phyloP scores from a whole-genome alignment of 2,329 filamentous ascomycete species.

The Elsinoe batatas region DNA sequence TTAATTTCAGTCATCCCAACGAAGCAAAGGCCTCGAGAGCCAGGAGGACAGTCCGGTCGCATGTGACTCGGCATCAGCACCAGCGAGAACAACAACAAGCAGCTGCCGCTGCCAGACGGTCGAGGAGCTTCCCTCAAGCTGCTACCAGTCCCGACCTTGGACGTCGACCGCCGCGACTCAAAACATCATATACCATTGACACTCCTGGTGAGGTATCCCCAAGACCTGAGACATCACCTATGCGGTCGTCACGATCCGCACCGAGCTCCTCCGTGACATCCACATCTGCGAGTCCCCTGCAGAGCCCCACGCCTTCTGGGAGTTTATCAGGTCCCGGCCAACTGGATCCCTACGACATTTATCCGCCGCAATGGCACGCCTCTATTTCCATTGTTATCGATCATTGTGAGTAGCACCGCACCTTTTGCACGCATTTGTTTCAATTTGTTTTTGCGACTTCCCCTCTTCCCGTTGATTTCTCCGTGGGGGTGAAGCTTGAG shows the following conservation, averaged over 20 bases:
- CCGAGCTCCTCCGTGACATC: conserved; percentile 19
- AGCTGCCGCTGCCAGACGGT: conserved; percentile 18
- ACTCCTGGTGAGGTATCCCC: conserved; percentile 13
- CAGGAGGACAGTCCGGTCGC: conserved; percentile 27
- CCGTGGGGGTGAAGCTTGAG: conserved; percentile 3
- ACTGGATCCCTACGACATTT: conserved; percentile 25
- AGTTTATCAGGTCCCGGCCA: conserved; percentile 6
- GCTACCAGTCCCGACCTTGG: background rate
- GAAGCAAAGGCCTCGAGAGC: conserved; percentile 25
- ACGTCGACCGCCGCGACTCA: conserved; percentile 14
- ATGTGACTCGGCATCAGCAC: conserved; percentile 26
- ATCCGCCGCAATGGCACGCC: conserved; percentile 30
- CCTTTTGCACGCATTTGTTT: background rate
- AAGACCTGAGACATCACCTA: conserved; percentile 18
- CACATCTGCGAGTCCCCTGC: conserved; percentile 17
- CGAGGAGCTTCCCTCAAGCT: conserved; percentile 13
- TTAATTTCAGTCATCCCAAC: conserved; percentile 23
- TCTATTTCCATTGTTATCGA: conserved; percentile 27
- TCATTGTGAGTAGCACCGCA: conserved; percentile 24
- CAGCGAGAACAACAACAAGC: conserved; percentile 21
- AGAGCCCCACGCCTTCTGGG: conserved; percentile 12
- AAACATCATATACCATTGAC: conserved; percentile 12
- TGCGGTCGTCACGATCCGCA: conserved; percentile 17
- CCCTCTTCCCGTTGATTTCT: background rate
- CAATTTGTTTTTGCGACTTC: background rate